These are phyloP conservation scores for Parachaetomium inaequale DNA, from an alignment of 495 filamentous ascomycete genomes.

Conservation along the genomic window DNA sequence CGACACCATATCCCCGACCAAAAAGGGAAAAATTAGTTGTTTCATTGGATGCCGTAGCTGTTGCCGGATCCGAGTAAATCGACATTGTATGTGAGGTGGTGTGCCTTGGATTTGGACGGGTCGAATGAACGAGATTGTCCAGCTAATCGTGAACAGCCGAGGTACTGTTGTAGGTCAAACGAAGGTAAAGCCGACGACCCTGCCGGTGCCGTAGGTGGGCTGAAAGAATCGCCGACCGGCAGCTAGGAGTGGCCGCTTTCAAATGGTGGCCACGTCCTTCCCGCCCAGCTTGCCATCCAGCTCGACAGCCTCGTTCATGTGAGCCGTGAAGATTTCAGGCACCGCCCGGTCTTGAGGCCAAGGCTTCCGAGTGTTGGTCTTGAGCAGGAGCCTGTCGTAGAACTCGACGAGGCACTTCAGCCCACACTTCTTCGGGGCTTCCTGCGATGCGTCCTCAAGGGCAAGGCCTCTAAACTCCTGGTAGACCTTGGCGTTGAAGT, in stretches of 20 bases:
- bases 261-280: conserved; percentile 8
- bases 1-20: conserved; percentile 8
- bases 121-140: conserved; percentile 4
- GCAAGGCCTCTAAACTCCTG: conserved; percentile 70
- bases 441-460: conserved; percentile 56
- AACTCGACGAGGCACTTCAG: conserved; percentile 29
- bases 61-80: conserved; percentile 4
- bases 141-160: not conserved
- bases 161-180: conserved; percentile 3
- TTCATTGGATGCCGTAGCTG: not conserved
- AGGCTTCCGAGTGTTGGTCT: conserved; percentile 27
- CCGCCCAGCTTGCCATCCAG: conserved; percentile 16
- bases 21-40: conserved; percentile 14
- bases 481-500: conserved; percentile 79
- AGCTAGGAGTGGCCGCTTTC: not conserved
- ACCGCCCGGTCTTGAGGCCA: conserved; percentile 29
- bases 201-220: not conserved
- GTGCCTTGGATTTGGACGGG: not conserved
- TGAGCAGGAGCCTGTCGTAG: conserved; percentile 29
- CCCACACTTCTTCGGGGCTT: conserved; percentile 18
- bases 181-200: not conserved
- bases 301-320: conserved; percentile 27
- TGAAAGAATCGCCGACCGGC: not conserved
- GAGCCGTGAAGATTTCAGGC: conserved; percentile 27
- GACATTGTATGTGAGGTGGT: not conserved